Conservation (phyloP, 495 filamentous ascomycete species). For the Penicillium taxi region DNA sequence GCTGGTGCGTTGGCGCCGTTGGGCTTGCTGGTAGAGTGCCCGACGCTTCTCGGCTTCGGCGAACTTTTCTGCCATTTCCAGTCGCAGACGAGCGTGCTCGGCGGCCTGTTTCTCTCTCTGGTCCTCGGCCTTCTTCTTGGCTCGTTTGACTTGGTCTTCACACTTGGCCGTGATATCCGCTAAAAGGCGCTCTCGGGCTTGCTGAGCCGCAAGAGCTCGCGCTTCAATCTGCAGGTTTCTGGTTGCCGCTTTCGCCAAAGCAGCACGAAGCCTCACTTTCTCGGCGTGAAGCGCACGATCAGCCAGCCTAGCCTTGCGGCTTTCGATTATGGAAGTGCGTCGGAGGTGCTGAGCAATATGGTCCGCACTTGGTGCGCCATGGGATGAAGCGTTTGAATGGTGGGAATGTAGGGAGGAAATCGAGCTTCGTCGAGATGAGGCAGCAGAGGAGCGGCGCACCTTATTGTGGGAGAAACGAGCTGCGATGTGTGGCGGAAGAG, state of each 20-base stretch:
- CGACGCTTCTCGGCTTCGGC: constrained; percentile 78
- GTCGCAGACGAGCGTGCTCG: constrained; percentile 63
- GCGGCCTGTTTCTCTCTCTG: constrained; percentile 86
- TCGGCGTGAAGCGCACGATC: constrained; percentile 93
- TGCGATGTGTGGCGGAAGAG: constrained; percentile 74
- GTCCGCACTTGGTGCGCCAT: constrained; percentile 64
- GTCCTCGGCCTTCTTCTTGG: constrained; percentile 87
- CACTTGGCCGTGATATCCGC: constrained; percentile 91
- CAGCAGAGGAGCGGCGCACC: constrained; percentile 72
- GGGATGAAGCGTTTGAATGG: constrained; percentile 52
- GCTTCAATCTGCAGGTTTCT: constrained; percentile 63
- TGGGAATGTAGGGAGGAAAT: constrained; percentile 81
- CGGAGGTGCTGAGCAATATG: constrained; percentile 85
- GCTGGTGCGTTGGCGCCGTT: constrained; percentile 57
- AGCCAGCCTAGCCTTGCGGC: constrained; percentile 83
- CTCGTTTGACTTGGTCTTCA: constrained; percentile 88
- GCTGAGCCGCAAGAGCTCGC: constrained; percentile 78
- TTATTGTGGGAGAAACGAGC: constrained; percentile 72
- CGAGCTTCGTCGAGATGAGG: constrained; percentile 83
- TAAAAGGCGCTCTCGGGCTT: constrained; percentile 82
- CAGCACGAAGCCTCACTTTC: constrained; percentile 86
- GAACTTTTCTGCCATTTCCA: constrained; percentile 82
- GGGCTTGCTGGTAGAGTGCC: constrained; percentile 44
- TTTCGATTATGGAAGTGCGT: constrained; percentile 84
- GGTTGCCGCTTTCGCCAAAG: constrained; percentile 70